Base-by-base conservation (phyloP, 108 stramenopile species). In the Nitzschia sp. region DNA sequence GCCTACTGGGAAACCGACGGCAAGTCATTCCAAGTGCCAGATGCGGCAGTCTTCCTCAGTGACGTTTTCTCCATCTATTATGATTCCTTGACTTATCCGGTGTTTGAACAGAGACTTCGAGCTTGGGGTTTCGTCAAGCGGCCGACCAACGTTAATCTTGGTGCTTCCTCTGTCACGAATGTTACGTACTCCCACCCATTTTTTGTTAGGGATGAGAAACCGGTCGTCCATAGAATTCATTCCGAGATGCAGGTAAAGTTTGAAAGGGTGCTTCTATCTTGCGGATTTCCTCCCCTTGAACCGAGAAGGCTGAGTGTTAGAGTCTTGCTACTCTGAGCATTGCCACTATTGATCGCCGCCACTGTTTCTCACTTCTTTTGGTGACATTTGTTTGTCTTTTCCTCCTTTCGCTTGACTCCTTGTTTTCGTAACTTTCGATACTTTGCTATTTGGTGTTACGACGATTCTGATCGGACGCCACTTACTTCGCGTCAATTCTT, bases 41-140 rank as follows among this genome's bases (percentile, higher is more conserved):
- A 71, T 30, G 51, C 61, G 2, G 28, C 47, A 45, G 25, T 4
- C 27, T 71, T 71, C 24, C 48, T 71, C 33, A 49, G 34, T 21
- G 15, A 54, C 26, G 31, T 62, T 2, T 71, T 62, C 49, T 34
- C 49, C n/a, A 18, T 54, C n/a, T 71, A 54, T 28, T 71, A 51
- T 61, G 70, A 71, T 38, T 30, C 29, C 1, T 28, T 71, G 51
- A 71, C 38, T 23, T 61, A 53, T 33, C 23, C 58, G 35, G 36
- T 56, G 2, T 71, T 71, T 36, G 61, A 62, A 26, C 70, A 71
- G 26, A 71, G 62, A 60, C 49, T 71, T 35, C 70, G 61, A 5
- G 18, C 49, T 51, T 71, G 59, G 60, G 70, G 70, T 23, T 71
- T 71, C 33, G 46, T 62, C 42, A 51, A 59, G 58, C 59, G 45